These are phyloP conservation scores for Yarrowia galli DNA, from an alignment of 1,139 yeast genomes.

Conservation along the genomic window DNA sequence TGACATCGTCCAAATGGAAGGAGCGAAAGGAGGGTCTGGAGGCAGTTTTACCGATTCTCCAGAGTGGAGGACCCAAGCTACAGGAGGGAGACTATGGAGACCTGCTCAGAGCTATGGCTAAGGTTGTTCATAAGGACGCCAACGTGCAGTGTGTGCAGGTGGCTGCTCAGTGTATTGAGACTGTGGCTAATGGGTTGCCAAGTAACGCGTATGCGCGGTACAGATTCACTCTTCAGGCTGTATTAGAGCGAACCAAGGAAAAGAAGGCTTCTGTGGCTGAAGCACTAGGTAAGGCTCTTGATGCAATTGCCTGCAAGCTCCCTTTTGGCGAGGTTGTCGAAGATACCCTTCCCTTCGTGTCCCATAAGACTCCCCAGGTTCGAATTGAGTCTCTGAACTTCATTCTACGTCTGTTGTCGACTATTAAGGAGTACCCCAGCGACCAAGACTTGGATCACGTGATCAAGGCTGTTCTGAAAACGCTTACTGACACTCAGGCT, in stretches of 20 bases:
- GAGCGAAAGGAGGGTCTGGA: conserved; percentile 89
- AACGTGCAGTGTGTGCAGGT: conserved; percentile 85
- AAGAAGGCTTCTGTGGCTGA: conserved; percentile 81
- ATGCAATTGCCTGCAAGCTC: conserved; percentile 61
- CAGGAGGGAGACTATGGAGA: conserved; percentile 72
- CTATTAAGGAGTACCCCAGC: conserved; percentile 60
- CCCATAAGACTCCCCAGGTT: conserved; percentile 84
- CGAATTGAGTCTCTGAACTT: conserved; percentile 73
- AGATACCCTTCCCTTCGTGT: conserved; percentile 65
- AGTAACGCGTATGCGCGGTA: conserved; percentile 60
- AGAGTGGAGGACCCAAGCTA: conserved; percentile 55
- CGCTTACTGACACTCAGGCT: conserved; percentile 82
- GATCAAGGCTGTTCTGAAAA: conserved; percentile 62
- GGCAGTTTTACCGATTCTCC: conserved; percentile 62
- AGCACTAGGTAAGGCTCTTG: conserved; percentile 70
- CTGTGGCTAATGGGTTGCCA: conserved; percentile 72
- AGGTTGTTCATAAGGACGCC: conserved; percentile 79
- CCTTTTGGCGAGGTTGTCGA: conserved; percentile 67
- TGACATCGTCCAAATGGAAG: conserved; percentile 81
- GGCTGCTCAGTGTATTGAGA: conserved; percentile 73
- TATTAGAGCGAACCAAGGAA: conserved; percentile 86
- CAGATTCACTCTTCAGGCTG: conserved; percentile 63
- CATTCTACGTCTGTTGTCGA: conserved; percentile 68
- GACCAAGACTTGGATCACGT: conserved; percentile 63
- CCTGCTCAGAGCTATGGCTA: conserved; percentile 66